Evolutionary conservation across 192 early-diverging fungal species (phyloP).

Genomic region (Endogone sp.): DNA sequence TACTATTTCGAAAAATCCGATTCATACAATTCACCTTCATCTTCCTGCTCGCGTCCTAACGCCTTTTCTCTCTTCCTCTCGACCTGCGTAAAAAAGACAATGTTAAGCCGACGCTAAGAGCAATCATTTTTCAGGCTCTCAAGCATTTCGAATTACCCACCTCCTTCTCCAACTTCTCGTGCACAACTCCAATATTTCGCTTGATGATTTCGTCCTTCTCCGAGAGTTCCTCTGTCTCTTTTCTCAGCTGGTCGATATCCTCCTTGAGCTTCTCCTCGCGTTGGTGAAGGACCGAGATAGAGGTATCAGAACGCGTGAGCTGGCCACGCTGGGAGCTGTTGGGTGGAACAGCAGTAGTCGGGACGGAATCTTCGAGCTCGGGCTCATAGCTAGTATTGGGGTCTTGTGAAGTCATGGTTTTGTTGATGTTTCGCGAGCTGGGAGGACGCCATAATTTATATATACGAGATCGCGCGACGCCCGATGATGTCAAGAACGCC

Average conservation of each 20-base stretch:
- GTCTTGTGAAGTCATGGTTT: too few species aligned
- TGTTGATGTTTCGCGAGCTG: too few species aligned
- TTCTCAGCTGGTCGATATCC: neutral
- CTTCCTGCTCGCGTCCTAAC: neutral
- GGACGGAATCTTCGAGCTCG: too few species aligned
- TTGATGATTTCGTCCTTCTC: neutral
- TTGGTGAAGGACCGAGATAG: neutral
- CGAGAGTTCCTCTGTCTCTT: neutral
- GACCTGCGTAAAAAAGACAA: neutral
- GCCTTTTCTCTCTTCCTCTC: neutral
- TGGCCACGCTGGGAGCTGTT: neutral
- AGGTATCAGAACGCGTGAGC: neutral
- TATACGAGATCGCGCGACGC: too few species aligned
- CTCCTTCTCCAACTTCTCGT: neutral
- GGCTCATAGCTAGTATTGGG: too few species aligned
- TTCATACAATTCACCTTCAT: too few species aligned
- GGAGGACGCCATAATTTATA: too few species aligned
- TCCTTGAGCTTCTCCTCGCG: neutral
- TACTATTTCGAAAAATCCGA: too few species aligned
- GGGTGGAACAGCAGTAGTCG: neutral
- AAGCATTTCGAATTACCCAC: neutral
- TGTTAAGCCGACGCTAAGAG: neutral
- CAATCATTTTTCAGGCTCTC: neutral
- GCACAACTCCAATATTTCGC: neutral
- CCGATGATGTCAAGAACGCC: too few species aligned